phyloP scores from a whole-genome alignment of 345 rosid species.

The Toxicodendron radicans region DNA sequence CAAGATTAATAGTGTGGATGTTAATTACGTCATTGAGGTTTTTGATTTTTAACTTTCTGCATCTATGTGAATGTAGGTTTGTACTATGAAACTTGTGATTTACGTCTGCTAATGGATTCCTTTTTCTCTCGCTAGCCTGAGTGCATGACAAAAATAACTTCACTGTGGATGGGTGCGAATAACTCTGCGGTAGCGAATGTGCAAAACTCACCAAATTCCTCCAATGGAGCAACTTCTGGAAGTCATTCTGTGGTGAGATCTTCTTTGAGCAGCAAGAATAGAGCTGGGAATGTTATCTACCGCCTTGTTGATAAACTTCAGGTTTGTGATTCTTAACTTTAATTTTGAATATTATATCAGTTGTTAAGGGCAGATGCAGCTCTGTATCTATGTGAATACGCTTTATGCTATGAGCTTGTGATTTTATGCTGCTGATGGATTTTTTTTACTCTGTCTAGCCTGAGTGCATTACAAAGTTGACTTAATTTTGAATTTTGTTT shows the following conservation, averaged over 20 bases:
- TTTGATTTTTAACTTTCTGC: not conserved
- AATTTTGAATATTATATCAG: not conserved
- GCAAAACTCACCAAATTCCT: slow-evolving; percentile 13
- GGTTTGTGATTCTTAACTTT: slow-evolving; percentile 17
- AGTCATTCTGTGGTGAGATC: too few relatives aligned
- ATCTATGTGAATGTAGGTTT: not conserved
- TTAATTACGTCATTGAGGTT: not conserved
- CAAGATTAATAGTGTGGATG: not conserved
- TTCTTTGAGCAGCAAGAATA: not conserved
- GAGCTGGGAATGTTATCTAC: slow-evolving; percentile 13
- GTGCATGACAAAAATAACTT: slow-evolving; percentile 12
- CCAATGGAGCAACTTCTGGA: too few relatives aligned
- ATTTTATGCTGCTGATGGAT: not conserved
- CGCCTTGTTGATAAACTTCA: slow-evolving; percentile 20
- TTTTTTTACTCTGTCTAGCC: slow-evolving; percentile 22
- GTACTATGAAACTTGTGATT: too few relatives aligned
- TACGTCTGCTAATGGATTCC: not conserved
- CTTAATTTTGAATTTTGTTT: not conserved
- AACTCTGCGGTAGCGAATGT: slow-evolving; percentile 17
- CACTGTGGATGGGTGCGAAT: slow-evolving; percentile 23
- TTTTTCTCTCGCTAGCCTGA: slow-evolving; percentile 25
- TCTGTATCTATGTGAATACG: not conserved
- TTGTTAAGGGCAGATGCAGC: not conserved
- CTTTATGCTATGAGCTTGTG: too few relatives aligned
- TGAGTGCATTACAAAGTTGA: slow-evolving; percentile 15